Conservation (phyloP, 768 basidiomycete species). For the Sarcomyxa edulis region DNA sequence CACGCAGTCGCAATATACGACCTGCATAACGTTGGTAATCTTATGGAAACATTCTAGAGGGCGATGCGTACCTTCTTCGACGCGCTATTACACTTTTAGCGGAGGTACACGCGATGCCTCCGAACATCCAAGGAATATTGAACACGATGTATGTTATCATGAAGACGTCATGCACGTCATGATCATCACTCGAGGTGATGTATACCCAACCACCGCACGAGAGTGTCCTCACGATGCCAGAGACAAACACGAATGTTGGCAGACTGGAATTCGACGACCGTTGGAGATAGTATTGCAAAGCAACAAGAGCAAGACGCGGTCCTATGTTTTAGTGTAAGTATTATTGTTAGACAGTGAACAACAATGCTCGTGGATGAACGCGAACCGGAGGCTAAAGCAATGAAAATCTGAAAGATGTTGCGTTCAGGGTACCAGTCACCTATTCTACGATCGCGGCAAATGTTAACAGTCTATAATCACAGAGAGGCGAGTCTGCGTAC, state of each 20-base stretch:
- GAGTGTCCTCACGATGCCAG: slow-evolving; percentile 69
- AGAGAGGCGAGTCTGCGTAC: slow-evolving; percentile 31
- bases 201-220: slow-evolving; percentile 92
- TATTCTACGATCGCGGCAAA: slow-evolving; percentile 42
- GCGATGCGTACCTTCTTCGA: slow-evolving; percentile 42
- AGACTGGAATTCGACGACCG: slow-evolving; percentile 35
- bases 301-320: slow-evolving; percentile 68
- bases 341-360: background rate
- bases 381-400: slow-evolving; percentile 76
- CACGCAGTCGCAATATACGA: slow-evolving; percentile 48
- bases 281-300: slow-evolving; percentile 58
- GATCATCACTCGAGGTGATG: slow-evolving; percentile 80
- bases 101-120: slow-evolving; percentile 57
- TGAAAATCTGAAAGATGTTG: slow-evolving; percentile 81
- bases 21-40: slow-evolving; percentile 36
- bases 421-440: slow-evolving; percentile 91
- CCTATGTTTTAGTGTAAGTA: slow-evolving; percentile 29
- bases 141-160: slow-evolving; percentile 86
- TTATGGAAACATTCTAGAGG: too few species aligned
- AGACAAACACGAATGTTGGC: slow-evolving; percentile 48
- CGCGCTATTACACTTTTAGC: slow-evolving; percentile 29
- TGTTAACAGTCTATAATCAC: slow-evolving; percentile 2
- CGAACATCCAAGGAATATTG: slow-evolving; percentile 88
- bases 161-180: slow-evolving; percentile 78
- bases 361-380: slow-evolving; percentile 14